A percentile compares a stretch with the other conserved stretches of the same genome.
phyloP scores from a whole-genome alignment of 2,329 filamentous ascomycete species.

The Pseudofabraea citricarpa region DNA sequence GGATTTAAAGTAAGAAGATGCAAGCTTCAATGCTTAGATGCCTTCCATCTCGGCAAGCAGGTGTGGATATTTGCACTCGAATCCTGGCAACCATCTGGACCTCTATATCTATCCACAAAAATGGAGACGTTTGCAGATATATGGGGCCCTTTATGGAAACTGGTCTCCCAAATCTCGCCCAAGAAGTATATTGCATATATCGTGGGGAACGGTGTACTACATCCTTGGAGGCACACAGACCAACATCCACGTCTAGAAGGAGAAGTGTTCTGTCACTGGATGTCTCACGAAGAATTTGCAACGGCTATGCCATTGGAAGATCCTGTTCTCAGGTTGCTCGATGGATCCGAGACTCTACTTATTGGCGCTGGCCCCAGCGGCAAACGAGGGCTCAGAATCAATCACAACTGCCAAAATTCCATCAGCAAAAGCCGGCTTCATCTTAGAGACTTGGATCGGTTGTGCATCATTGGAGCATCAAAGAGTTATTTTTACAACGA shows the following conservation, averaged over 20 bases:
- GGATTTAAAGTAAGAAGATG: not conserved
- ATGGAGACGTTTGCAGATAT: slow-evolving; percentile 8
- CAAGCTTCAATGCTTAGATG: slow-evolving; percentile 4
- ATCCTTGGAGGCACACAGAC: not conserved
- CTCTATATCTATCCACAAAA: slow-evolving; percentile 6
- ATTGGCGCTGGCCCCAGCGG: not conserved
- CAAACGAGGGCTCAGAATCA: not conserved
- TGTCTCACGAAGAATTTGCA: slow-evolving; percentile 5
- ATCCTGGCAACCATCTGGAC: not conserved
- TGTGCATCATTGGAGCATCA: slow-evolving; percentile 5
- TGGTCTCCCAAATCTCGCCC: not conserved
- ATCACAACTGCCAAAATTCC: not conserved
- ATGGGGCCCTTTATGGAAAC: slow-evolving; percentile 9
- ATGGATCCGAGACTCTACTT: slow-evolving; percentile 1
- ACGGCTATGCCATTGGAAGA: not conserved
- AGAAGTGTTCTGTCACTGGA: slow-evolving; percentile 10
- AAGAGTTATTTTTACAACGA: slow-evolving; percentile 8
- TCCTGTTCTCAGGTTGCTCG: not conserved
- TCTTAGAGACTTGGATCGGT: slow-evolving; percentile 1
- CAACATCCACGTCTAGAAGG: not conserved
- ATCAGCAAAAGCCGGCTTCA: not conserved
- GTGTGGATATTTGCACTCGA: slow-evolving; percentile 4
- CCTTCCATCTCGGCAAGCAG: slow-evolving; percentile 4
- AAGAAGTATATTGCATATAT: not conserved
- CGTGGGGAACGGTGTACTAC: slow-evolving; percentile 5